Evolutionary conservation across 768 basidiomycete genomes (phyloP).

Genomic region (Mycena galericulata): DNA sequence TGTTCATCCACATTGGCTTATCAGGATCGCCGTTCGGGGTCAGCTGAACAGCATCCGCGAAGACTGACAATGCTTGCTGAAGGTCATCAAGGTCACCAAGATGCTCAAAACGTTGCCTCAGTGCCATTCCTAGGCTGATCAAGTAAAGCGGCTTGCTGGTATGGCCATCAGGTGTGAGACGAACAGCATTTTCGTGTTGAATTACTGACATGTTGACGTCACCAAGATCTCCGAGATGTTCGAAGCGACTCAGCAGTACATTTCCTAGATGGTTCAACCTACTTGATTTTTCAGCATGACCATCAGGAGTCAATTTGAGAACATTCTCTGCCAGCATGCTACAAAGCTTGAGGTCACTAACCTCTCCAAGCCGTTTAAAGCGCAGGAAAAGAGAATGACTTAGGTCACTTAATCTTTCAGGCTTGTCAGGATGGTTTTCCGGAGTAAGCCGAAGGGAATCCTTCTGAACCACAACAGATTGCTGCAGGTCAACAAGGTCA

Average conservation of each 20-base stretch:
- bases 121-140: background rate
- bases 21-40: background rate
- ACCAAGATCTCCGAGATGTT: background rate
- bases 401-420: background rate
- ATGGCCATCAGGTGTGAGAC: background rate
- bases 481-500: constrained; percentile 3
- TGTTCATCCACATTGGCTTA: background rate
- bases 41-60: background rate
- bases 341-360: background rate
- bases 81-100: background rate
- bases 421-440: background rate
- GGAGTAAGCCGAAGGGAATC: background rate
- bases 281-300: background rate
- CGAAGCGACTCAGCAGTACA: background rate
- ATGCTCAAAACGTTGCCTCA: background rate
- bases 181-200: background rate
- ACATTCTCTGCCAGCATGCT: background rate
- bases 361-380: background rate
- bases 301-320: background rate
- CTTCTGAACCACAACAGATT: background rate
- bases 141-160: background rate
- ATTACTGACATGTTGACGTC: background rate
- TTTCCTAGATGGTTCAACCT: background rate
- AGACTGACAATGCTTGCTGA: background rate
- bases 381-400: background rate